Evolutionary conservation across 2,329 filamentous ascomycete species (phyloP).

Genomic region (Cladophialophora psammophila): DNA sequence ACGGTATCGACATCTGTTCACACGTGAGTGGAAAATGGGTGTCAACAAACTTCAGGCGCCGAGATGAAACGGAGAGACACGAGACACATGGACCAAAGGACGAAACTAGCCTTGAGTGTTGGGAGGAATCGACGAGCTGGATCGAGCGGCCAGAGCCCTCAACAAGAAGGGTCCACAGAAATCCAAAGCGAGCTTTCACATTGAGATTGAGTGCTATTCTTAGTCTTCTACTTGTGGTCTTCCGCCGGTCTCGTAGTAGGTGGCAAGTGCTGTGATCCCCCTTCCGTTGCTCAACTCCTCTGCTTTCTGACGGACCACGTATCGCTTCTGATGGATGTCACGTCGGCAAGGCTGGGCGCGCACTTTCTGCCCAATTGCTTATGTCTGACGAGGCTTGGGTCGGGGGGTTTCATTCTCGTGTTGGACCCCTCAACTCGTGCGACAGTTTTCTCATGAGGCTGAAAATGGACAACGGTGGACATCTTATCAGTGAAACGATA

Average conservation of each 20-base stretch:
- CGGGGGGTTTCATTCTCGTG: no score
- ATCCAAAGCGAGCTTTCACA: slow-evolving; percentile 1
- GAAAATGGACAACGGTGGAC: no score
- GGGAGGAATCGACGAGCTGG: not conserved
- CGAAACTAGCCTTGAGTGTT: not conserved
- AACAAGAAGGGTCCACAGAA: not conserved
- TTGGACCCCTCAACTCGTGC: no score
- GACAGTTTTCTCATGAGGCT: no score
- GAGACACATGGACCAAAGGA: slow-evolving; percentile 4
- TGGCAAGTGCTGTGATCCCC: not conserved
- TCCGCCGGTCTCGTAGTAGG: not conserved
- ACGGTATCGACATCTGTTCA: not conserved
- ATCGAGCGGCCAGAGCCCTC: not conserved
- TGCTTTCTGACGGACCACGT: not conserved
- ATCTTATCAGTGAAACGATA: no score
- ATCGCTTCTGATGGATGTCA: not conserved
- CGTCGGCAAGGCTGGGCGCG: no score
- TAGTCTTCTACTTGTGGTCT: no score
- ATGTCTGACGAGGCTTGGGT: no score
- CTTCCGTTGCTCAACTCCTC: not conserved
- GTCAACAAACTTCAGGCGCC: not conserved
- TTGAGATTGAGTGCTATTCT: not conserved
- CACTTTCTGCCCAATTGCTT: no score
- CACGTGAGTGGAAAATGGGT: slow-evolving; percentile 2
- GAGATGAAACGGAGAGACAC: not conserved